phyloP scores from a whole-genome alignment of 441 rosid species.

The Gossypium gossypioides region DNA sequence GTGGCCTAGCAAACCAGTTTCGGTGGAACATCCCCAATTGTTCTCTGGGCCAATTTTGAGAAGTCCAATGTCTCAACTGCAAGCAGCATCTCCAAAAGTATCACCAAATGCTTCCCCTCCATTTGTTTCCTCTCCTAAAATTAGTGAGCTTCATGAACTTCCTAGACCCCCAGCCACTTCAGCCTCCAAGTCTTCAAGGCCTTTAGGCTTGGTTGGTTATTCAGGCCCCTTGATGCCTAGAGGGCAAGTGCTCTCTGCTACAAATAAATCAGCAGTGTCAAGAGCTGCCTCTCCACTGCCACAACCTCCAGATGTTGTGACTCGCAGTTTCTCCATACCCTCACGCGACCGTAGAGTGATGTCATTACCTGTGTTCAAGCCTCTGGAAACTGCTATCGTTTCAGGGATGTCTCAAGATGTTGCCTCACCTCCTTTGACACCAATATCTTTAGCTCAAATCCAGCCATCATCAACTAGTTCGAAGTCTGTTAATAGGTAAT shows the following conservation, averaged over 20 bases:
- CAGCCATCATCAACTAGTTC: conserved; percentile 20
- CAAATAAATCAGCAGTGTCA: conserved; percentile 25
- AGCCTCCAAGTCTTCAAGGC: conserved; percentile 26
- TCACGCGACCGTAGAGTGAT: conserved; percentile 33
- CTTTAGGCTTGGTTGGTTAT: conserved; percentile 31
- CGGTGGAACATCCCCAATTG: conserved; percentile 32
- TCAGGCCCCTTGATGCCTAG: conserved; percentile 49
- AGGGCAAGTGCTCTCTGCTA: conserved; percentile 29
- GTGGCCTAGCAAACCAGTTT: conserved; percentile 28
- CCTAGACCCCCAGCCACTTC: conserved; percentile 57
- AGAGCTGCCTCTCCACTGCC: conserved; percentile 53
- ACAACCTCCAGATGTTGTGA: conserved; percentile 31
- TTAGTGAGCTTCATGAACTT: conserved; percentile 77
- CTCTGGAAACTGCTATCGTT: conserved; percentile 25
- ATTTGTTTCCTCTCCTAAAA: conserved; percentile 47
- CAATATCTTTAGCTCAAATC: conserved; percentile 37
- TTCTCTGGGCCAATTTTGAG: conserved; percentile 66
- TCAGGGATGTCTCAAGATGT: conserved; percentile 33
- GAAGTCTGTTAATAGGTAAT: conserved; percentile 32
- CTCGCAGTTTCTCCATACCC: conserved; percentile 67
- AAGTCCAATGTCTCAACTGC: conserved; percentile 34
- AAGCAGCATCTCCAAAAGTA: conserved; percentile 34
- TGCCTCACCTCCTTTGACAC: conserved; percentile 65
- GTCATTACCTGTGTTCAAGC: conserved; percentile 35
- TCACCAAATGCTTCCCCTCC: conserved; percentile 47